Percentiles rank a stretch among this genome's conserved stretches.
Conservation (phyloP, 441 rosid genomes). For the Gossypium laxum region DNA sequence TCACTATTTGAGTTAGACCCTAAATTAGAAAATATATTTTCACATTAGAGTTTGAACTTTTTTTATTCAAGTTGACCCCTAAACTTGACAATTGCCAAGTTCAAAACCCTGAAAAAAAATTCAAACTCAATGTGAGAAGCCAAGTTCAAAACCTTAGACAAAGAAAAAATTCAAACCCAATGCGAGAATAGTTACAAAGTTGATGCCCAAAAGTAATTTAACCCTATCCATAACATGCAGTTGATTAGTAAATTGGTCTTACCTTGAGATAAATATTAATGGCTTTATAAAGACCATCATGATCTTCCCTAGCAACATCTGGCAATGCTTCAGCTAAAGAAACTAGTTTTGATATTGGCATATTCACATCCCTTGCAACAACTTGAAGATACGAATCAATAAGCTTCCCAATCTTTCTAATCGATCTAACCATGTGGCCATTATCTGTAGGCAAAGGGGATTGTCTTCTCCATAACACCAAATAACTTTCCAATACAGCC, state of each 20-base stretch:
- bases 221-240: not conserved
- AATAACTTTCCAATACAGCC: slow-evolving; percentile 54
- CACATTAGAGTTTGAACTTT: too few species aligned
- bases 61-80: too few species aligned
- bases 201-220: too few species aligned
- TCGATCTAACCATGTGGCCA: slow-evolving; percentile 34
- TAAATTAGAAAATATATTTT: too few species aligned
- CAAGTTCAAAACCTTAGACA: too few species aligned
- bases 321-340: slow-evolving; percentile 73
- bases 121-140: too few species aligned
- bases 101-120: too few species aligned
- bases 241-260: slow-evolving; percentile 12
- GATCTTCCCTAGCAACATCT: slow-evolving; percentile 49
- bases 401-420: slow-evolving; percentile 60
- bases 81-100: too few species aligned
- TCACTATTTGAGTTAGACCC: too few species aligned
- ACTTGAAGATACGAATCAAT: slow-evolving; percentile 72
- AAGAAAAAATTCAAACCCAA: too few species aligned
- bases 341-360: slow-evolving; percentile 47
- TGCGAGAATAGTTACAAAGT: too few species aligned
- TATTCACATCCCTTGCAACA: slow-evolving; percentile 54
- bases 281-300: slow-evolving; percentile 81
- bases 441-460: slow-evolving; percentile 35
- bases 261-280: slow-evolving; percentile 85
- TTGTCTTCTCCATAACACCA: slow-evolving; percentile 66